A percentile compares a stretch with the other conserved stretches of the same genome.
Conservation (phyloP, 371 early-diverging fungal species). For the Mortierella sp. region DNA sequence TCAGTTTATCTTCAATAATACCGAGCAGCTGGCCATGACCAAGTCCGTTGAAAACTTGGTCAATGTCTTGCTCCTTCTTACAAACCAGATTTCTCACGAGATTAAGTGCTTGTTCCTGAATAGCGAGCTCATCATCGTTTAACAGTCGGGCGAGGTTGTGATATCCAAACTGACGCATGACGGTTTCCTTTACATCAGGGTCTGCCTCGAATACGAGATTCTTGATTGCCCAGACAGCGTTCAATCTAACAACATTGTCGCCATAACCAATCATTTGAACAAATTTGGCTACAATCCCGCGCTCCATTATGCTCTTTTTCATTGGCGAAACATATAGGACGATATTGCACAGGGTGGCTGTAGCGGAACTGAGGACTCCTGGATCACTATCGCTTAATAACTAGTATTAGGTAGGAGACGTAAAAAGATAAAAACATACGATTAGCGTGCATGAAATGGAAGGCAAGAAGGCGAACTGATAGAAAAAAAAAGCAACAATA, state of each 20-base stretch:
- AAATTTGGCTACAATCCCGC: slow-evolving; percentile 80
- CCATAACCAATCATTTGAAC: slow-evolving; percentile 71
- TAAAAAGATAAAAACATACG: neutral
- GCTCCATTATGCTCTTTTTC: slow-evolving; percentile 85
- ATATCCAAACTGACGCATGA: slow-evolving; percentile 80
- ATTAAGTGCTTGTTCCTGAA: slow-evolving; percentile 87
- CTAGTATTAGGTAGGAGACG: slow-evolving; percentile 31
- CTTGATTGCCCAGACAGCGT: slow-evolving; percentile 89
- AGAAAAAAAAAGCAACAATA: too few species aligned
- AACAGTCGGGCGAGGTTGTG: slow-evolving; percentile 68
- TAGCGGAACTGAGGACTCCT: slow-evolving; percentile 80
- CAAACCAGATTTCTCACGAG: slow-evolving; percentile 85
- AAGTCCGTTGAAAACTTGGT: slow-evolving; percentile 77
- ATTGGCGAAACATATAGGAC: slow-evolving; percentile 92
- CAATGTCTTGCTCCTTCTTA: slow-evolving; percentile 75
- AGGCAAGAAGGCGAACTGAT: too few species aligned
- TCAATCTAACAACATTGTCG: slow-evolving; percentile 70
- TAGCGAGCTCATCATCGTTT: slow-evolving; percentile 68
- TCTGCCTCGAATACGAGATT: slow-evolving; percentile 85
- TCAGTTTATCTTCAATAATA: slow-evolving; percentile 78
- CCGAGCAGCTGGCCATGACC: slow-evolving; percentile 71
- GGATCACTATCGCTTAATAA: slow-evolving; percentile 75
- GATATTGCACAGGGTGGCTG: slow-evolving; percentile 88
- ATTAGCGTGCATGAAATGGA: neutral
- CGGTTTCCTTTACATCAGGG: slow-evolving; percentile 71